These are phyloP conservation scores for Geranium incanum DNA, from an alignment of 441 rosid species.

Conservation along the genomic window DNA sequence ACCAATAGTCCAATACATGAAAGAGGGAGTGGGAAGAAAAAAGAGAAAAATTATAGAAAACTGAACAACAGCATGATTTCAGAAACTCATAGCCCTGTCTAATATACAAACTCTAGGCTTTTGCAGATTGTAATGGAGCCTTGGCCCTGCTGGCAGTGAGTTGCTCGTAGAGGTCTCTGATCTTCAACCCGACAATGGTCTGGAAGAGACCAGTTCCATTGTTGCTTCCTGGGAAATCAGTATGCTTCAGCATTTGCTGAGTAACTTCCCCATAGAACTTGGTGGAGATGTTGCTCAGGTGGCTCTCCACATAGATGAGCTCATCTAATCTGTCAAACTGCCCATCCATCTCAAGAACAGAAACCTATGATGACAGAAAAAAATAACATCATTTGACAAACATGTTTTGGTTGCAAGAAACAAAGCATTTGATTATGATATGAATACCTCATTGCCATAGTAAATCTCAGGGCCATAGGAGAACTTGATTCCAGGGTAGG, in stretches of 20 bases:
- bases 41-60: conserved; percentile 1
- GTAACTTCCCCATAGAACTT: conserved; percentile 94
- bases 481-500: conserved; percentile 97
- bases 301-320: conserved; percentile 88
- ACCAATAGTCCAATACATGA: conserved; percentile 25
- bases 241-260: conserved; percentile 91
- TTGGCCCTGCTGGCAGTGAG: conserved; percentile 42
- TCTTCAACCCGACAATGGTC: conserved; percentile 81
- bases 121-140: conserved; percentile 52
- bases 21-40: conserved; percentile 1
- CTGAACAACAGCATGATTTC: background rate
- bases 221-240: conserved; percentile 95
- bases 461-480: conserved; percentile 66
- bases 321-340: conserved; percentile 93
- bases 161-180: conserved; percentile 85
- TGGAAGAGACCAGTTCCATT: conserved; percentile 97
- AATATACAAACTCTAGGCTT: conserved; percentile 35
- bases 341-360: conserved; percentile 92
- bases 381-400: background rate
- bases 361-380: conserved; percentile 42
- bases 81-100: conserved; percentile 2
- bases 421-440: background rate
- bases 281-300: conserved; percentile 84
- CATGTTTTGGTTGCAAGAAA: background rate
- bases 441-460: conserved; percentile 53